phyloP scores from a whole-genome alignment of 179 eudicot species.

The Silene noctiflora region DNA sequence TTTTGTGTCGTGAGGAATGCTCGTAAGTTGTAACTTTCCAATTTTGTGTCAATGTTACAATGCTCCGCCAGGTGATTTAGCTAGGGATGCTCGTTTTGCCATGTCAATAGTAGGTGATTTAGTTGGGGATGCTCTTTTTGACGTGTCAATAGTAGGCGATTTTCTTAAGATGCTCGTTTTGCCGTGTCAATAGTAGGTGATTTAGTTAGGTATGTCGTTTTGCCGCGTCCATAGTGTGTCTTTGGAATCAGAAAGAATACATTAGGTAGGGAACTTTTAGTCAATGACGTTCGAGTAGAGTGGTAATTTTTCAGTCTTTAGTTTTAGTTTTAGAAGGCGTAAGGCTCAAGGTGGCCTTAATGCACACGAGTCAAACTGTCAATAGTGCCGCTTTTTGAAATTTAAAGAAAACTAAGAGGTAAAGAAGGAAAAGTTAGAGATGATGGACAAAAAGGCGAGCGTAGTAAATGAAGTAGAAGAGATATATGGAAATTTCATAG shows the following conservation, averaged over 20 bases:
- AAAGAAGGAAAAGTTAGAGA: no score
- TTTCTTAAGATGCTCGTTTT: neutral
- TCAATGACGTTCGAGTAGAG: neutral
- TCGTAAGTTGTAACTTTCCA: neutral
- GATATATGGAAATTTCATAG: no score
- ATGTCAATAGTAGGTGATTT: no score
- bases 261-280: neutral
- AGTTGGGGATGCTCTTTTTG: neutral
- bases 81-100: neutral
- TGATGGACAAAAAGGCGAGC: no score
- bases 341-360: neutral
- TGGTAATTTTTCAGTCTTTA: no score
- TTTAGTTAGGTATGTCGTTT: neutral
- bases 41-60: neutral
- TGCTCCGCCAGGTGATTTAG: neutral
- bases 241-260: neutral
- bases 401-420: no score
- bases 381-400: no score
- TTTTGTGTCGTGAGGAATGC: neutral
- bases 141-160: neutral
- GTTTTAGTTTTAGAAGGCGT: neutral
- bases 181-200: neutral
- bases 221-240: neutral
- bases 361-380: no score
- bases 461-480: no score